Percentiles rank a stretch among this genome's conserved stretches.
Conservation (phyloP, 768 basidiomycete genomes). For the Amanita molliuscula region DNA sequence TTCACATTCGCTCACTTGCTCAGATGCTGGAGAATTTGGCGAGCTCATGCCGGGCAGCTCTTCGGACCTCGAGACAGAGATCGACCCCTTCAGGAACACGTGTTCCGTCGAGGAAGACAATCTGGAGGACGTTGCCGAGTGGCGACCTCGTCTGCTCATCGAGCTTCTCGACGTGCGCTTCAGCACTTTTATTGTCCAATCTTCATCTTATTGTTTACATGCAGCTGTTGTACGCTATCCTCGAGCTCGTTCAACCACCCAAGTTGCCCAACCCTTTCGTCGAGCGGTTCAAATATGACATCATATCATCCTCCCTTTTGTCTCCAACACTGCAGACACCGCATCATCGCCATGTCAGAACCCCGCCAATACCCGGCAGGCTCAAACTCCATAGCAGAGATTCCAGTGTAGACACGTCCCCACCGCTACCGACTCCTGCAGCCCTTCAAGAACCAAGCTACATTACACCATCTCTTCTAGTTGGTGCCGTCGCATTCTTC, state of each 20-base stretch:
- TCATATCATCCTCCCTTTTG: constrained; percentile 74
- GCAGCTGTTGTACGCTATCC: constrained; percentile 28
- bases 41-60: constrained; percentile 50
- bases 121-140: constrained; percentile 22
- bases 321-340: constrained; percentile 42
- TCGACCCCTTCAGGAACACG: constrained; percentile 21
- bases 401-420: constrained; percentile 23
- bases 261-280: constrained; percentile 41
- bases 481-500: constrained; percentile 27
- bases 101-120: constrained; percentile 3
- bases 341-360: constrained; percentile 20
- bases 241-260: constrained; percentile 23
- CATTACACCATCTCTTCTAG: constrained; percentile 28
- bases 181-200: not conserved
- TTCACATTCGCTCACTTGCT: constrained; percentile 4
- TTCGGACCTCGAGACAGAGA: constrained; percentile 26
- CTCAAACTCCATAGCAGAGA: constrained; percentile 32
- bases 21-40: constrained; percentile 51
- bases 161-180: constrained; percentile 3
- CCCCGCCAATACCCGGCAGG: constrained; percentile 37
- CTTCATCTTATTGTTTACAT: constrained; percentile 1
- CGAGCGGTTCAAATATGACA: constrained; percentile 77
- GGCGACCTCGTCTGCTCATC: constrained; percentile 22
- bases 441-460: constrained; percentile 24
- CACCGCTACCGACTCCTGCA: constrained; percentile 8